Evolutionary conservation across 345 rosid genomes (phyloP), one percentile per base, ranked within the genome.

Genomic region (Angophora floribunda): DNA sequence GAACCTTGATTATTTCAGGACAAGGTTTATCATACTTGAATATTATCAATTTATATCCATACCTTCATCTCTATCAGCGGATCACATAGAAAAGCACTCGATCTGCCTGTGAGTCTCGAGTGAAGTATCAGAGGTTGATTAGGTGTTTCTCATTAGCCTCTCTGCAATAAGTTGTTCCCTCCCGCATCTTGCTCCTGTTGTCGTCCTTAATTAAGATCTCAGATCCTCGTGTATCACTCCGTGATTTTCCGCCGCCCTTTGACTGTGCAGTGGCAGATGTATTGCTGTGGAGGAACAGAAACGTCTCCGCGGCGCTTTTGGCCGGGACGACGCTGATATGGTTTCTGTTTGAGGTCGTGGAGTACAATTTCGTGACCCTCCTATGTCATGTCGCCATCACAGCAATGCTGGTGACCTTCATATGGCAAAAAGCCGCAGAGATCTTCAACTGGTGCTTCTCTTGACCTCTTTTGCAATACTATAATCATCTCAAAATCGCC

Each of bases 311-410:
- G 1, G 91, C 93, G 9, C 88, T 96, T 44, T 85, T 92, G 55
- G 88, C 91, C 1, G 99, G 96, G 55, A 91, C 94, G 86, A 92
- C 97, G 47, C 16, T 92, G 32, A 88, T 97, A 59, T 98, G 99
- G 99, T 92, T 94, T 87, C 94, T 98, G n/a, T 93, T 97, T 89
- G 99, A 97, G 93, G 97, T 98, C 61, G 96, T 65, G 3, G 97
- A 96, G 89, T 97, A 97, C 95, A 97, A 93, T 88, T 94, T 98
- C 63, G 95, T 97, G 15, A 96, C 99, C 86, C 89, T 98, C 51
- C 7, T 96, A 28, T 95, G 96, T 88, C 98, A 98, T 91, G 75
- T 93, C 86, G 92, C 93, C 87, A 96, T 98, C 89, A 90, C 96
- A 9, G 52, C 91, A 4, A 95, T 98, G 96, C 99, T 98, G 85